Percentiles rank a stretch among this genome's conserved stretches.
Conservation (phyloP, 495 filamentous ascomycete species). For the Neurospora sp. region DNA sequence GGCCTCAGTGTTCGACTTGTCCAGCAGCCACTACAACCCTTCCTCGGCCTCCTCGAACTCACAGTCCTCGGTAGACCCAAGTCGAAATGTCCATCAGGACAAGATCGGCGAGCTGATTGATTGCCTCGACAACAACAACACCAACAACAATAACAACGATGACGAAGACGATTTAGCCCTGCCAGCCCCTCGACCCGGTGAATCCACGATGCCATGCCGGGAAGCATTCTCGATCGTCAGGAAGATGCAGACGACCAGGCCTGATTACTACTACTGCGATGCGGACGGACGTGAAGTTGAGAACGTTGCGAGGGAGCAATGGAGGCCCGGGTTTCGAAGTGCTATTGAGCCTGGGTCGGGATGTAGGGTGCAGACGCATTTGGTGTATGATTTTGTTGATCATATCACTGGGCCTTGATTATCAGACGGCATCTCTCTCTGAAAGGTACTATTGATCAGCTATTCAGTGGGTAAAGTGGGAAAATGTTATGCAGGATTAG, state of each 20-base stretch:
- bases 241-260: constrained; percentile 2
- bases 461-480: too few relatives aligned
- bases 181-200: constrained; percentile 9
- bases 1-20: neutral
- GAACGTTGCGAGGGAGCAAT: constrained; percentile 4
- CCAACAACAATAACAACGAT: neutral
- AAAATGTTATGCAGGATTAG: too few relatives aligned
- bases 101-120: neutral
- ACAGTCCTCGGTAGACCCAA: neutral
- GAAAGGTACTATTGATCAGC: neutral
- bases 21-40: neutral
- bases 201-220: constrained; percentile 20
- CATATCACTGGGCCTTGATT: neutral
- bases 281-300: neutral
- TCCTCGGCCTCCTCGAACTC: neutral
- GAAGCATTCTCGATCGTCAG: constrained; percentile 15
- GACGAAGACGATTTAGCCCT: constrained; percentile 5
- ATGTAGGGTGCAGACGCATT: constrained; percentile 18
- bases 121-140: neutral
- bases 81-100: neutral
- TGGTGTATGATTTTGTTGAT: constrained; percentile 19
- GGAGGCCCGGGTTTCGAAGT: constrained; percentile 14
- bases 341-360: constrained; percentile 11
- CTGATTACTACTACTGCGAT: constrained; percentile 9
- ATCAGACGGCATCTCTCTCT: too few relatives aligned